A percentile compares a stretch with the other conserved stretches of the same genome.
Evolutionary conservation across 257 asterid species (phyloP).

Genomic region (Capsicum chinense): DNA sequence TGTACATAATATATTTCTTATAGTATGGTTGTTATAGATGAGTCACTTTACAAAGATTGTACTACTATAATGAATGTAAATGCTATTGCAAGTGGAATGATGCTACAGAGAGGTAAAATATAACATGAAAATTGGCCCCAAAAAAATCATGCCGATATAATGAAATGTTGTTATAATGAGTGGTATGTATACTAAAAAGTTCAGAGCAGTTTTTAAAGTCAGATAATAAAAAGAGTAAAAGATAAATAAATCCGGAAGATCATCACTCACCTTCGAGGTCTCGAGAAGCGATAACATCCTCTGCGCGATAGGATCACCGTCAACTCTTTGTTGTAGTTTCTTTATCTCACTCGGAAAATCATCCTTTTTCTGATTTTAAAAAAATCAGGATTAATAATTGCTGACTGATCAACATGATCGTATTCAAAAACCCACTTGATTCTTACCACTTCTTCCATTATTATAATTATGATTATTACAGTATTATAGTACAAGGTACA

Average conservation of each 20-base stretch:
- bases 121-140: too few relatives aligned
- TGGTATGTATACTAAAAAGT: too few relatives aligned
- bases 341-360: slow-evolving; percentile 17
- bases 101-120: too few relatives aligned
- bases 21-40: too few relatives aligned
- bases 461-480: background rate
- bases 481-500: background rate
- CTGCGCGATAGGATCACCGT: slow-evolving; percentile 11
- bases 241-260: background rate
- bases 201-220: too few relatives aligned
- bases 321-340: slow-evolving; percentile 22
- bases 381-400: background rate
- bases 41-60: too few relatives aligned
- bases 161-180: too few relatives aligned
- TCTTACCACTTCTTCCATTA: slow-evolving; percentile 24
- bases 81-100: too few relatives aligned
- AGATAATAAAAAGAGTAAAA: background rate
- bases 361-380: slow-evolving; percentile 12
- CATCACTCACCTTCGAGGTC: slow-evolving; percentile 7
- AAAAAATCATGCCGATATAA: too few relatives aligned
- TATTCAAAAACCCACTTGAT: slow-evolving; percentile 1
- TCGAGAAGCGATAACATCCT: slow-evolving; percentile 12
- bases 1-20: too few relatives aligned
- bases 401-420: background rate
- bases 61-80: too few relatives aligned